These are phyloP conservation scores for Austroboletus festivus DNA, from an alignment of 768 basidiomycete genomes.

Conservation along the genomic window DNA sequence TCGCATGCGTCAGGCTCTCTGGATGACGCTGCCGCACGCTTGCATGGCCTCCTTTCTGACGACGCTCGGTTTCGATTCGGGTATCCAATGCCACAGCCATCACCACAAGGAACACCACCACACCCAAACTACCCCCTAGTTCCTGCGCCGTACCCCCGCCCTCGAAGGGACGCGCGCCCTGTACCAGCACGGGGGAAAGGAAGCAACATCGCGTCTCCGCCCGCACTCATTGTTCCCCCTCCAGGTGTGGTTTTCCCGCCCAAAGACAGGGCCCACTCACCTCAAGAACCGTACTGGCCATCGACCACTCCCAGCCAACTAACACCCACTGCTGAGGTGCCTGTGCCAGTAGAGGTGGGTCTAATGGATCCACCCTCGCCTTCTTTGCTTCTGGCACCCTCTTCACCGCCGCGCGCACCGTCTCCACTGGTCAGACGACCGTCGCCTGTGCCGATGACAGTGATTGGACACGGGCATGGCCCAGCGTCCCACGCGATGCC, in stretches of 20 bases:
- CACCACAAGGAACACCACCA: background rate
- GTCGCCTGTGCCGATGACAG: slow-evolving; percentile 13
- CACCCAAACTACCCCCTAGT: slow-evolving; percentile 8
- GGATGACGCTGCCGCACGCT: slow-evolving; percentile 6
- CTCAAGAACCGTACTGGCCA: slow-evolving; percentile 16
- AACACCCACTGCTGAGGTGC: slow-evolving; percentile 5
- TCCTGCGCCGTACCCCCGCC: background rate
- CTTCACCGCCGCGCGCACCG: slow-evolving; percentile 12
- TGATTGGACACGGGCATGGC: slow-evolving; percentile 5
- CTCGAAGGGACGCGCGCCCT: slow-evolving; percentile 11
- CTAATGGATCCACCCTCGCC: slow-evolving; percentile 8
- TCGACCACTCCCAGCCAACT: slow-evolving; percentile 1
- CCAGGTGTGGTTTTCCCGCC: slow-evolving; percentile 25
- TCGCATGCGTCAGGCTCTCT: slow-evolving; percentile 2
- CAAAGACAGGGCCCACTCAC: slow-evolving; percentile 14
- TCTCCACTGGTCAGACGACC: slow-evolving; percentile 14
- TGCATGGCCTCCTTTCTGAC: slow-evolving; percentile 5
- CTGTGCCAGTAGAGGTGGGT: background rate
- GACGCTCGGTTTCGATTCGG: slow-evolving; percentile 5
- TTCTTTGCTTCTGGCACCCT: slow-evolving; percentile 13
- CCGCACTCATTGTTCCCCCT: slow-evolving; percentile 20
- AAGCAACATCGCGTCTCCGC: slow-evolving; percentile 1
- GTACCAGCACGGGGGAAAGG: slow-evolving; percentile 8
- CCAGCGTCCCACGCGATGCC: background rate
- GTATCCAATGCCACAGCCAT: slow-evolving; percentile 16